Percentiles rank a stretch among this genome's conserved stretches.
phyloP scores from a whole-genome alignment of 495 filamentous ascomycete genomes.

The Pseudevernia furfuracea region DNA sequence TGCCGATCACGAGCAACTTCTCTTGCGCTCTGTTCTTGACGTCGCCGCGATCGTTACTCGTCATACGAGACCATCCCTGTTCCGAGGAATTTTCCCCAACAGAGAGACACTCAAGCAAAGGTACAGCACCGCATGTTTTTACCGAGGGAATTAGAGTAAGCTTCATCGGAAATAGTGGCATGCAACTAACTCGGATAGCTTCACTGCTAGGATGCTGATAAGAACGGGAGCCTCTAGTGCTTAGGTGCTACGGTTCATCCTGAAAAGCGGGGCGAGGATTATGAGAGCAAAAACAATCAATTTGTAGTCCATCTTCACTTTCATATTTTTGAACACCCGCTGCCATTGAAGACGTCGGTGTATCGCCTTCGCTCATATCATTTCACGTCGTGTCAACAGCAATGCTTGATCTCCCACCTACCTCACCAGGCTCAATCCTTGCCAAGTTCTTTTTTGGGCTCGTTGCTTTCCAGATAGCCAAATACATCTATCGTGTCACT shows the following conservation, averaged over 20 bases:
- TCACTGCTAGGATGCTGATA: neutral
- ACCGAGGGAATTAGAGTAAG: neutral
- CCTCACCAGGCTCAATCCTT: neutral
- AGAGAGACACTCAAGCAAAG: too few species aligned
- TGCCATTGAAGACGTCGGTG: neutral
- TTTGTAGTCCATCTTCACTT: too few species aligned
- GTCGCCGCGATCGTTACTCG: too few species aligned
- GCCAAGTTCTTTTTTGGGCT: neutral
- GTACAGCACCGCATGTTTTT: too few species aligned
- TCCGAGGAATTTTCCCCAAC: too few species aligned
- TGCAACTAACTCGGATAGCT: neutral
- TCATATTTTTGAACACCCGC: neutral
- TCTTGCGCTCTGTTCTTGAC: too few species aligned
- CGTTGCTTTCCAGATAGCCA: neutral
- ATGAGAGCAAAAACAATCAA: too few species aligned
- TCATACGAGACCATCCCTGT: too few species aligned
- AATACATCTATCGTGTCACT: constrained; percentile 26
- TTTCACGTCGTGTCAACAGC: neutral
- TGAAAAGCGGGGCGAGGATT: neutral
- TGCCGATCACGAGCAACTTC: too few species aligned
- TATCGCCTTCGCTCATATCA: neutral
- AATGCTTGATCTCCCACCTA: neutral
- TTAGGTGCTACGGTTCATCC: neutral
- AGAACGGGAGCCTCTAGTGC: neutral
- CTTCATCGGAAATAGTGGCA: neutral